These are phyloP conservation scores for Raffaelea albimanens DNA, from an alignment of 2,329 filamentous ascomycete species.

Conservation along the genomic window DNA sequence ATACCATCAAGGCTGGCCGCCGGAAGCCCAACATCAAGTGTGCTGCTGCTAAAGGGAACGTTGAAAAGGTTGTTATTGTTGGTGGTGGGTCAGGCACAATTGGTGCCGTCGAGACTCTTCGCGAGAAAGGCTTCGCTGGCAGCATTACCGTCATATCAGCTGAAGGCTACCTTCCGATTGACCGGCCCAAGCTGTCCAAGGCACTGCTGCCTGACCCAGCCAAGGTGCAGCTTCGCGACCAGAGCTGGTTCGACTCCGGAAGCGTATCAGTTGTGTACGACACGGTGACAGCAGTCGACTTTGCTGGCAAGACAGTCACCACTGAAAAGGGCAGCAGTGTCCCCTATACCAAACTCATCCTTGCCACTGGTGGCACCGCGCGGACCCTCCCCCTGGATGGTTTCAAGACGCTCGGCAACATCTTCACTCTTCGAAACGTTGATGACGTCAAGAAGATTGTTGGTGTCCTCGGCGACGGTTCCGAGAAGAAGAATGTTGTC, in stretches of 20 bases:
- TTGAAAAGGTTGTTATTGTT: conserved; percentile 70
- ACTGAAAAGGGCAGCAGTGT: conserved; percentile 65
- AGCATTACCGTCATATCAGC: conserved; percentile 73
- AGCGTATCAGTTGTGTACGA: conserved; percentile 49
- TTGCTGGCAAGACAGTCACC: conserved; percentile 60
- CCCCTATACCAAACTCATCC: conserved; percentile 77
- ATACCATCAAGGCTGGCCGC: conserved; percentile 65
- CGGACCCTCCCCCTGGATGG: conserved; percentile 69
- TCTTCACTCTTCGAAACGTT: conserved; percentile 76
- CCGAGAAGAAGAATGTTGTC: conserved; percentile 67
- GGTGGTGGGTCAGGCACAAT: conserved; percentile 81
- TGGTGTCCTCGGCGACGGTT: conserved; percentile 59
- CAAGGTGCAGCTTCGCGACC: conserved; percentile 69
- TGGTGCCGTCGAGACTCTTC: conserved; percentile 72
- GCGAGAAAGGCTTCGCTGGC: conserved; percentile 71
- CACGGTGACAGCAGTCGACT: conserved; percentile 67
- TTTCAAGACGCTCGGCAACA: conserved; percentile 76
- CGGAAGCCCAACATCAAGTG: conserved; percentile 68
- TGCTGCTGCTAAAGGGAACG: conserved; percentile 30
- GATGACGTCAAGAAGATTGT: conserved; percentile 70
- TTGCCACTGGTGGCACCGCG: conserved; percentile 79
- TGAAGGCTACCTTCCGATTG: conserved; percentile 81
- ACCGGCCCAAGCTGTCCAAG: conserved; percentile 93
- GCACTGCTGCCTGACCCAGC: conserved; percentile 71
- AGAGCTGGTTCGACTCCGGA: conserved; percentile 64